Evolutionary conservation across 2,329 filamentous ascomycete genomes (phyloP), one percentile per base, ranked within the genome.

Genomic region (Colletotrichum costaricense): DNA sequence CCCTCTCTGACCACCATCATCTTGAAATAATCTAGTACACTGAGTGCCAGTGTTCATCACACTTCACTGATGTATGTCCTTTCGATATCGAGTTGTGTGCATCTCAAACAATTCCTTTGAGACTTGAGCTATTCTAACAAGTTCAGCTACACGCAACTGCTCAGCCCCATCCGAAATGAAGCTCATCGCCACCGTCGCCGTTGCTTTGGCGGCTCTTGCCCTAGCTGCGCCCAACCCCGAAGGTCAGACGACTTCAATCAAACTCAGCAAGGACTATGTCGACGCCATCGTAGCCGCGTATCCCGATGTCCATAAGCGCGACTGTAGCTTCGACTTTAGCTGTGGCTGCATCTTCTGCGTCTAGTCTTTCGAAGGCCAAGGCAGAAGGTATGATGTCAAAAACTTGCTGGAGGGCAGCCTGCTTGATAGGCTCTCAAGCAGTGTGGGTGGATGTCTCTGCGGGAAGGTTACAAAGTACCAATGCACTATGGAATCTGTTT

Each of bases 291-390:
- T 46, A 19, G 63, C 63, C 9, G 63, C 63, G 6, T 58, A 58
- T 35, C 63, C 63, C 2, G 35, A 67, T 26, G 19, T 55, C 19
- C 52, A 55, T 11, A 55, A 55, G 22, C 52, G 54, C 35, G 54
- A 67, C 5, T 67, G 63, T 35, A 42, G 16, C 63, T 58, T 67
- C 1, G 63, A 67, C 54, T 67, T 58, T 3, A 59, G 54, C 55
- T 67, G 64, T 26, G 64, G 64, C 26, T 67, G 64, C 64, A 59
- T 59, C 4, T 26, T 56, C 54, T 56, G 54, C 54, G 54, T 56
- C 3, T n/a, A 59, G 35, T 22, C 19, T 26, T 5, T 42, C 11
- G 3, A 11, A 4, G 11, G 30, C 9, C 9, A 7, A 9, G n/a
- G 5, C 28, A 4, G 11, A 5, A 14, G 5, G 28, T 3, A n/a